A percentile compares a stretch with the other conserved stretches of the same genome.
Evolutionary conservation across 805 yeast genomes (phyloP).

Genomic region (Dipodascus geniculatus): DNA sequence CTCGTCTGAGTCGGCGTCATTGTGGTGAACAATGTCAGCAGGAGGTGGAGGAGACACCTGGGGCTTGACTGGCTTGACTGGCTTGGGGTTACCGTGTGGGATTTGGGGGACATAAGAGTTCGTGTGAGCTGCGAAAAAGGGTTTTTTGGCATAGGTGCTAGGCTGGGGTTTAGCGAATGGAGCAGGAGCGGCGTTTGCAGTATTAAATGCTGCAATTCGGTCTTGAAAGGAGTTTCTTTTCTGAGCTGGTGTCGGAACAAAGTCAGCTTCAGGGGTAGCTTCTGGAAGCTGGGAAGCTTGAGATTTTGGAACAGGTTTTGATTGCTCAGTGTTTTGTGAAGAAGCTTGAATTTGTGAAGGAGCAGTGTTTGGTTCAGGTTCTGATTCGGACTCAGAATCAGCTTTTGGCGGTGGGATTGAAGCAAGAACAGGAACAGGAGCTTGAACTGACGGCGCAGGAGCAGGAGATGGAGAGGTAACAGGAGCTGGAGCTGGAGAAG

Average conservation of each 20-base stretch:
- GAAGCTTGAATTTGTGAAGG: background rate
- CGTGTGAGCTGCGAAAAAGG: slow-evolving; percentile 44
- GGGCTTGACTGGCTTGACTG: slow-evolving; percentile 9
- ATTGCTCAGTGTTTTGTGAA: no score
- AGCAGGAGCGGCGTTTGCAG: slow-evolving; percentile 32
- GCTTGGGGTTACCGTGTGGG: slow-evolving; percentile 9
- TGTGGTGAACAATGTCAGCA: slow-evolving; percentile 14
- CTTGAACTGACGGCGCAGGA: no score
- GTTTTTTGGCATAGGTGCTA: slow-evolving; percentile 43
- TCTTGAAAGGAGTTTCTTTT: slow-evolving; percentile 28
- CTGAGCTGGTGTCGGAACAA: background rate
- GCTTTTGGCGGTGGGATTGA: background rate
- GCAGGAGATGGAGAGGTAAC: background rate
- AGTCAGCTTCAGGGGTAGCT: background rate
- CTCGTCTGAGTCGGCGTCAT: slow-evolving; percentile 15
- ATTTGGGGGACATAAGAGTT: slow-evolving; percentile 46
- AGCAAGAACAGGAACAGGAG: background rate
- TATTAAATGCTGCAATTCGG: slow-evolving; percentile 41
- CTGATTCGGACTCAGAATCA: background rate
- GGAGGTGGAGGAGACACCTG: slow-evolving; percentile 18
- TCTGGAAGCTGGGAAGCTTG: background rate
- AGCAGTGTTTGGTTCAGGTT: background rate
- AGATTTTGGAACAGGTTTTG: background rate
- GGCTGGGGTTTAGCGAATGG: slow-evolving; percentile 26
- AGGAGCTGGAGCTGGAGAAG: background rate